A percentile compares a stretch with the other conserved stretches of the same genome.
Evolutionary conservation across 768 basidiomycete species (phyloP).

Genomic region (Leccinum fibrillosum): DNA sequence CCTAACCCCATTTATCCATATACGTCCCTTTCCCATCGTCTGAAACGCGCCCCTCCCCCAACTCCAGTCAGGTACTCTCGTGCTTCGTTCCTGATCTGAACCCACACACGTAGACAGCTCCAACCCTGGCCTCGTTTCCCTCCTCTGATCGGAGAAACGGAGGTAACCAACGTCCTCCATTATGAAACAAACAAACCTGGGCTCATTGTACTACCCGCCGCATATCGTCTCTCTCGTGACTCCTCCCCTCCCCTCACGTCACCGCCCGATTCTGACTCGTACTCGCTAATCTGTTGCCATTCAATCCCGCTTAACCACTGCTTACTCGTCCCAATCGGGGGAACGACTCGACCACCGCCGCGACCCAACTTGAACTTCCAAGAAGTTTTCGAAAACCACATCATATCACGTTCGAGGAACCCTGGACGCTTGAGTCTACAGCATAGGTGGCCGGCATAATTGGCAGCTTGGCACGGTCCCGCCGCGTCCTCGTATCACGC

Average conservation of each 20-base stretch:
- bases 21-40: conserved; percentile 1
- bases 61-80: conserved; percentile 1
- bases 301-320: neutral
- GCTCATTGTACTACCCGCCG: neutral
- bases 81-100: conserved; percentile 17
- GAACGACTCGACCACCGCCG: neutral
- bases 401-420: neutral
- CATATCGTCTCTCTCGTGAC: neutral
- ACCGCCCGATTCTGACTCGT: neutral
- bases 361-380: neutral
- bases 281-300: neutral
- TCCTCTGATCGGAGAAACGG: conserved; percentile 19
- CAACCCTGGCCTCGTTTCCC: neutral
- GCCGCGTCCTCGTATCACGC: neutral
- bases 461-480: neutral
- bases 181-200: conserved; percentile 1
- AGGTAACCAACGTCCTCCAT: conserved; percentile 14
- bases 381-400: neutral
- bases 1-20: conserved; percentile 17
- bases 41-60: neutral
- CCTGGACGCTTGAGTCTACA: neutral
- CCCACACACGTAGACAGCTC: neutral
- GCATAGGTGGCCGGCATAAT: neutral
- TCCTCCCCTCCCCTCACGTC: neutral
- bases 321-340: neutral